phyloP scores from a whole-genome alignment of 2,329 filamentous ascomycete species.

The Trichoderma polysporum region DNA sequence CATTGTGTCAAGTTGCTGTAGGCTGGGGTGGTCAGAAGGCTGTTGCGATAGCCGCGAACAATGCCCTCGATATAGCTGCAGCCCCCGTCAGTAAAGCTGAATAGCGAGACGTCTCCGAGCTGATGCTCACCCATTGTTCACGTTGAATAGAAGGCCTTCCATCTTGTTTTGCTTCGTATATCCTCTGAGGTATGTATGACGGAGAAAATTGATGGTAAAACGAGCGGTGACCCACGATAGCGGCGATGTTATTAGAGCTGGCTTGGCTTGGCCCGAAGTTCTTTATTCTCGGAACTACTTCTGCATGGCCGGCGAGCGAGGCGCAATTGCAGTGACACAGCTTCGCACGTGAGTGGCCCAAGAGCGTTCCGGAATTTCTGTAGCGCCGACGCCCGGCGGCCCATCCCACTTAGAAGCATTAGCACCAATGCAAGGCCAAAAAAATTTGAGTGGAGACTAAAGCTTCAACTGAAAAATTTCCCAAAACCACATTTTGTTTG shows the following conservation, averaged over 20 bases:
- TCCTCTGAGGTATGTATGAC: background rate
- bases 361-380: conserved; percentile 27
- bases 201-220: background rate
- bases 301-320: conserved; percentile 15
- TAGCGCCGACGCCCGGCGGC: conserved; percentile 29
- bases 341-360: conserved; percentile 26
- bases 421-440: conserved; percentile 41
- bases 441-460: conserved; percentile 39
- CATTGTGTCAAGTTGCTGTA: conserved; percentile 97
- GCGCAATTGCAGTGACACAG: conserved; percentile 18
- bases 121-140: conserved; percentile 75
- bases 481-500: conserved; percentile 32
- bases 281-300: conserved; percentile 6
- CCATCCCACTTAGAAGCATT: conserved; percentile 31
- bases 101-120: background rate
- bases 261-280: background rate
- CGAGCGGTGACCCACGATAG: background rate
- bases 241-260: background rate
- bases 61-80: conserved; percentile 93
- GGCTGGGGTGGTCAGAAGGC: conserved; percentile 82
- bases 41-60: conserved; percentile 93
- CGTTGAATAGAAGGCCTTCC: conserved; percentile 94
- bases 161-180: conserved; percentile 45
- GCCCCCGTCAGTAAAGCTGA: conserved; percentile 15
- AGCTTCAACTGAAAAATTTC: conserved; percentile 46